Evolutionary conservation across 2,329 filamentous ascomycete genomes (phyloP).

Genomic region (Ophiostoma sp.): DNA sequence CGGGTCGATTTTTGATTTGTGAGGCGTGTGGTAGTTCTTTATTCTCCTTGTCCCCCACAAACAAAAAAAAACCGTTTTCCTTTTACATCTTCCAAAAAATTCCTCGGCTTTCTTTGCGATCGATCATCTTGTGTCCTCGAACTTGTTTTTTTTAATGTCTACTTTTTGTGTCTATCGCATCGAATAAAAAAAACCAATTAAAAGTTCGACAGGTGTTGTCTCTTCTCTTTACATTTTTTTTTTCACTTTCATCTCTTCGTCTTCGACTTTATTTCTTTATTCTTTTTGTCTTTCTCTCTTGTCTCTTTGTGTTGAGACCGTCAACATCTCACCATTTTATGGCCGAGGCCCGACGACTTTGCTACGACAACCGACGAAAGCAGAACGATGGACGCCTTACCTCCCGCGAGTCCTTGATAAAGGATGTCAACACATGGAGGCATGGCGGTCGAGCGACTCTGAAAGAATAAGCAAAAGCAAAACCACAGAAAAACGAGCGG

Average conservation of each 20-base stretch:
- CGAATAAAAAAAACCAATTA: slow-evolving; percentile 19
- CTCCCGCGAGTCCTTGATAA: not conserved
- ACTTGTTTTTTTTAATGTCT: slow-evolving; percentile 18
- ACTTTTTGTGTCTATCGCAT: slow-evolving; percentile 16
- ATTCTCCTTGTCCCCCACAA: slow-evolving; percentile 14
- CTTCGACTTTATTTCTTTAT: no score
- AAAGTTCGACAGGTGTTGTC: slow-evolving; percentile 13
- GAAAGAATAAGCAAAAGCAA: not conserved
- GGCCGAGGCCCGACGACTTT: not conserved
- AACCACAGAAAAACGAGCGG: slow-evolving; percentile 43
- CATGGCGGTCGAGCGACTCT: not conserved
- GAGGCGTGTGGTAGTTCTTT: slow-evolving; percentile 13
- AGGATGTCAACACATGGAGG: not conserved
- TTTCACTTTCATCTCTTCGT: not conserved
- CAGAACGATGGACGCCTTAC: not conserved
- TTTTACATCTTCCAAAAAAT: slow-evolving; percentile 6
- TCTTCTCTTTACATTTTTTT: slow-evolving; percentile 26
- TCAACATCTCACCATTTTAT: not conserved
- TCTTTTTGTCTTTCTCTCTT: not conserved
- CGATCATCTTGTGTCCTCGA: slow-evolving; percentile 16
- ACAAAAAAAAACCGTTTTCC: slow-evolving; percentile 11
- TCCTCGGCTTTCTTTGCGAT: slow-evolving; percentile 14
- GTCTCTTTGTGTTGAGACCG: not conserved
- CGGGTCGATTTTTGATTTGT: slow-evolving; percentile 15
- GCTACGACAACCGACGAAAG: not conserved